phyloP scores from a whole-genome alignment of 2,329 filamentous ascomycete genomes.

The Colletotrichum falcatum region DNA sequence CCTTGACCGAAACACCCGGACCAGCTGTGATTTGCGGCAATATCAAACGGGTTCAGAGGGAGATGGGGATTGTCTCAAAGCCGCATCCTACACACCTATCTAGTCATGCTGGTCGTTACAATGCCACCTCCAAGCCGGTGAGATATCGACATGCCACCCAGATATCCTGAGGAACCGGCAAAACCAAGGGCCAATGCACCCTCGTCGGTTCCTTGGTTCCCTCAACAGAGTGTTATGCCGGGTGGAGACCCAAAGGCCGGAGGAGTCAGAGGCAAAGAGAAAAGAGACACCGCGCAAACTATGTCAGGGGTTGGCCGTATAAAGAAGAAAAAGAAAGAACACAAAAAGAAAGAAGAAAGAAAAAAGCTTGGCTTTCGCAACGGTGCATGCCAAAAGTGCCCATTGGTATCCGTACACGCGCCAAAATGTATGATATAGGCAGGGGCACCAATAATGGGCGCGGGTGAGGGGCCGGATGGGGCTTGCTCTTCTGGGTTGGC shows the following conservation, averaged over 20 bases:
- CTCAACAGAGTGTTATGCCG: slow-evolving; percentile 30
- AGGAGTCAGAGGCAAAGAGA: slow-evolving; percentile 19
- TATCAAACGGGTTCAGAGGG: slow-evolving; percentile 24
- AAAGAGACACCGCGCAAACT: slow-evolving; percentile 21
- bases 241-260: slow-evolving; percentile 12
- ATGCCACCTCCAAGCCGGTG: background rate
- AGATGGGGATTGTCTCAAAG: slow-evolving; percentile 25
- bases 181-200: background rate
- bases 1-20: slow-evolving; percentile 24
- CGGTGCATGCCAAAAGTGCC: slow-evolving; percentile 31
- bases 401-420: background rate
- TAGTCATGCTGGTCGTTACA: background rate
- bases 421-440: slow-evolving; percentile 5
- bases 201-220: slow-evolving; percentile 36
- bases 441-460: slow-evolving; percentile 3
- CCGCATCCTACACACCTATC: background rate
- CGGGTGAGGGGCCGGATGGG: background rate
- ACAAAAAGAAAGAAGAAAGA: slow-evolving; percentile 17
- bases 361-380: slow-evolving; percentile 48
- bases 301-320: background rate
- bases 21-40: slow-evolving; percentile 11
- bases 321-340: too few species aligned
- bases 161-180: slow-evolving; percentile 10
- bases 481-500: slow-evolving; percentile 5
- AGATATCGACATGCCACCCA: slow-evolving; percentile 9